phyloP scores from a whole-genome alignment of 306 rosid species.

The Lathyrus tuberosus region DNA sequence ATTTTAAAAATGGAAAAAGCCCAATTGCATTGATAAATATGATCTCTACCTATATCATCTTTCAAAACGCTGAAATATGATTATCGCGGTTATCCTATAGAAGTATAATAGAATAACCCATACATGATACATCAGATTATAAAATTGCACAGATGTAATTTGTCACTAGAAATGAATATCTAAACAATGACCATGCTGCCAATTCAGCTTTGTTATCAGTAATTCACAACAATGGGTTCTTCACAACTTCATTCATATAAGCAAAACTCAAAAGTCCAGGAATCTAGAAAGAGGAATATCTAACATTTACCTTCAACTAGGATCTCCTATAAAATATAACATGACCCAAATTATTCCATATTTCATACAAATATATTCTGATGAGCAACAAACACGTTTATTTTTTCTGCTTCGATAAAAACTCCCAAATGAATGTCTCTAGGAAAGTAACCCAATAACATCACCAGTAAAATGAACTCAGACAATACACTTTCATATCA shows the following conservation, averaged over 20 bases:
- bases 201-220: slow-evolving; percentile 24
- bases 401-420: neutral
- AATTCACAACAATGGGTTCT: neutral
- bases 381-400: neutral
- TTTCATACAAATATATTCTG: slow-evolving; percentile 18
- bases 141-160: neutral
- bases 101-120: neutral
- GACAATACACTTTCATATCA: slow-evolving; percentile 14
- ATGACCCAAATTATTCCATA: slow-evolving; percentile 12
- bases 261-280: slow-evolving; percentile 2
- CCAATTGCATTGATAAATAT: slow-evolving; percentile 25
- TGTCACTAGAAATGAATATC: slow-evolving; percentile 1
- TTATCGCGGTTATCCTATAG: neutral
- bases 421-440: neutral
- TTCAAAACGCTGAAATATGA: neutral
- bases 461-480: slow-evolving; percentile 12
- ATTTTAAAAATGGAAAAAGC: neutral
- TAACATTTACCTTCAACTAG: slow-evolving; percentile 2
- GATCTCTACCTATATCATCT: neutral
- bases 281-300: neutral
- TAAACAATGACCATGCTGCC: neutral
- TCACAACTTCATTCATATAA: neutral
- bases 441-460: neutral
- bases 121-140: neutral
- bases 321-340: slow-evolving; percentile 11